phyloP scores from a whole-genome alignment of 225 moss, liverwort and hornwort genomes.

The Pseudoscleropodium purum region DNA sequence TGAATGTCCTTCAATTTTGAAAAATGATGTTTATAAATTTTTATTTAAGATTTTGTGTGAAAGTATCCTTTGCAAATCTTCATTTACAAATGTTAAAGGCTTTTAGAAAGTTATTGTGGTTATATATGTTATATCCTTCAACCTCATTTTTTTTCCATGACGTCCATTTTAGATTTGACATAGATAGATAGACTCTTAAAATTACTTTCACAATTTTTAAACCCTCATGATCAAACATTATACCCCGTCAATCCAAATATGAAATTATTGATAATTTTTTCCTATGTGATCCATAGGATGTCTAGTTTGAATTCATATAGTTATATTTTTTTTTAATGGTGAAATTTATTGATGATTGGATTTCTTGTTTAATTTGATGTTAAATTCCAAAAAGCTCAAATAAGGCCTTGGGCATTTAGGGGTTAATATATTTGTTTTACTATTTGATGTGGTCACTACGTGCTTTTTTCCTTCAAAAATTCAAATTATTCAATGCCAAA shows the following conservation, averaged over 20 bases:
- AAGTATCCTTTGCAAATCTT: background rate
- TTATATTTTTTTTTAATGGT: background rate
- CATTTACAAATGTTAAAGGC: background rate
- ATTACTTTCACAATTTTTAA: background rate
- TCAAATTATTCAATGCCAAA: background rate
- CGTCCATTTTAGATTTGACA: background rate
- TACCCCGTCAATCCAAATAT: background rate
- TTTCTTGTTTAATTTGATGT: background rate
- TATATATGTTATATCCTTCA: background rate
- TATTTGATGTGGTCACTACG: background rate
- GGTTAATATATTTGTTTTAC: background rate
- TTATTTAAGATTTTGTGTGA: background rate
- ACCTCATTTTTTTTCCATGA: background rate
- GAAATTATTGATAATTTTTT: background rate
- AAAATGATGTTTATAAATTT: background rate
- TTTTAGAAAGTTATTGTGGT: too few species aligned
- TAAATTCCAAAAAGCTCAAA: too few species aligned
- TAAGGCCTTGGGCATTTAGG: background rate
- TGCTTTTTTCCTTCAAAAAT: background rate
- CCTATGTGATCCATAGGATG: fast-evolving
- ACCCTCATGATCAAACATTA: background rate
- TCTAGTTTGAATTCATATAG: background rate
- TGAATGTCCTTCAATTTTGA: background rate
- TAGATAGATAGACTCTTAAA: background rate
- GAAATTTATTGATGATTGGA: background rate